Percentiles rank a stretch among this genome's conserved stretches.
phyloP scores from a whole-genome alignment of 169 alveolate species.

The Blepharisma undulans region DNA sequence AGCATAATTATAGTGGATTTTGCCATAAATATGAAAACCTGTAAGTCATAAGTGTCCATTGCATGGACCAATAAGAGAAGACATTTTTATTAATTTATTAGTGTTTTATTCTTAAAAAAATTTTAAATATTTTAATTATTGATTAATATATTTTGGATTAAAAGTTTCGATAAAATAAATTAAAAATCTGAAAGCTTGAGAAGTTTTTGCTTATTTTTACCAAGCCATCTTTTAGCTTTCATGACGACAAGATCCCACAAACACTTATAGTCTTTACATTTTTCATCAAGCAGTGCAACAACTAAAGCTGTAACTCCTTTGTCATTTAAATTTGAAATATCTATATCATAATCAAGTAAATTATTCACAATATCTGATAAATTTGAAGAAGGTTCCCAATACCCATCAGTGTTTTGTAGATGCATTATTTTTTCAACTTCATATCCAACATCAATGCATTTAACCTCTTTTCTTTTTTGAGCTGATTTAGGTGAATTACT shows the following conservation, averaged over 20 bases:
- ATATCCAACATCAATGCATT: background rate
- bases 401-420: background rate
- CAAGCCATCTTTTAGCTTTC: background rate
- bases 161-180: too few relatives aligned
- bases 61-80: background rate
- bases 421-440: background rate
- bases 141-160: too few relatives aligned
- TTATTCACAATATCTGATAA: background rate
- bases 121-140: too few relatives aligned
- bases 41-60: background rate
- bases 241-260: background rate
- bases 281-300: background rate
- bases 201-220: too few relatives aligned
- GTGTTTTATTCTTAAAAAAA: too few relatives aligned
- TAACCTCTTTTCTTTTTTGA: background rate
- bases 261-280: background rate
- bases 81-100: background rate
- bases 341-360: background rate
- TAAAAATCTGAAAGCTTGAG: too few relatives aligned
- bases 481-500: conserved; percentile 6
- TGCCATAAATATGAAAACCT: background rate
- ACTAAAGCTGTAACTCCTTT: background rate
- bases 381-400: background rate
- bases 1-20: background rate
- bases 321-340: background rate